Evolutionary conservation across 2,329 filamentous ascomycete genomes (phyloP), one percentile per base, ranked within the genome.

Genomic region (Neophaeococcomyces mojaviensis): DNA sequence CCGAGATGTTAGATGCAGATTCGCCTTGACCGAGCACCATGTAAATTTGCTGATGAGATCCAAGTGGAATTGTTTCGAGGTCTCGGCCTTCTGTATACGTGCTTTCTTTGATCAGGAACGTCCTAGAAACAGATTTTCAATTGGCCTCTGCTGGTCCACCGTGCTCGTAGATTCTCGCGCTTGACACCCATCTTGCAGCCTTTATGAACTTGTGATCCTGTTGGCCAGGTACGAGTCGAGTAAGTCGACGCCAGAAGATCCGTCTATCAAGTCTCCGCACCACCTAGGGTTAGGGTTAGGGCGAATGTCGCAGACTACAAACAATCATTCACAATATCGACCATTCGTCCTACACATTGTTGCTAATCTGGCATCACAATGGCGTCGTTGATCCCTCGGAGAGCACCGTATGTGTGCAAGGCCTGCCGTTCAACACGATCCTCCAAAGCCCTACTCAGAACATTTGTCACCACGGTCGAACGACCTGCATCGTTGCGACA

Each of bases 1-100:
- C 32, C 13, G 49, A 43, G n/a, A 54, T 51, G 15, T 47, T 40
- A 3, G 36, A 22, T 9, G 32, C 39, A 18, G 48, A 49, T 16
- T 54, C 53, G 24, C 49, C 51, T 42, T 57, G 55, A 37, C 55
- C 55, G 13, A 57, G 49, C 10, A 57, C 55, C 30, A 57, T 49
- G 33, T 48, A 57, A 15, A 55, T 48, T 12, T 55, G 39, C 26
- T 42, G 22, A 46, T 57, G 55, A 37, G 48, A 37, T n/a, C 18
- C 19, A 10, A 53, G 32, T 5, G 55, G 55, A 8, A 57, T 49
- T 2, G 49, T 44, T 45, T 57, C 55, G 15, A 57, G 51, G 26
- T 52, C 51, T 13, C 55, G 53, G 10, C 55, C 55, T 45, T 55
- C 53, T 20, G 47, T 43, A 15, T 31, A 47, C 3, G 55, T 57